Percentiles rank a stretch among this genome's conserved stretches.
Conservation (phyloP, 768 basidiomycete genomes). For the Cystofilobasidium capitatum region DNA sequence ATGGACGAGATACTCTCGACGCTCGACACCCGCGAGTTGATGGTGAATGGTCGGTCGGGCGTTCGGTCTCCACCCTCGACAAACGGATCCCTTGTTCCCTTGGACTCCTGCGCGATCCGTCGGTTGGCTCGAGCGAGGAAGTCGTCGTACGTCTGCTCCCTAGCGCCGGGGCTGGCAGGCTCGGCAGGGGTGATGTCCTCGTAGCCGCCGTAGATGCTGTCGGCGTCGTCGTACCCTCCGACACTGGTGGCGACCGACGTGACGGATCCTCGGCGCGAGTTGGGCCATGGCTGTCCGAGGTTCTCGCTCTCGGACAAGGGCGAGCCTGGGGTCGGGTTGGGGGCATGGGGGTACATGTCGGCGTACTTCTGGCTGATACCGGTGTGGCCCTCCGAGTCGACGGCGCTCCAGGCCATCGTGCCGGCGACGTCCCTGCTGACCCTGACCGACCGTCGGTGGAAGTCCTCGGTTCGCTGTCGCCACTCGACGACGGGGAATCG, state of each 20-base stretch:
- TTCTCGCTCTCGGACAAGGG: conserved; percentile 12
- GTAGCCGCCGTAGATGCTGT: conserved; percentile 34
- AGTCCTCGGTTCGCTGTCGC: conserved; percentile 91
- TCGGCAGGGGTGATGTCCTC: conserved; percentile 27
- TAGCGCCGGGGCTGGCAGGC: conserved; percentile 17
- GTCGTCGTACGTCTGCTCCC: conserved; percentile 55
- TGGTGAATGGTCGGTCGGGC: conserved; percentile 66
- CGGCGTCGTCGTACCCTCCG: conserved; percentile 52
- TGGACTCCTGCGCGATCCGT: conserved; percentile 69
- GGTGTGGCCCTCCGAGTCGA: conserved; percentile 23
- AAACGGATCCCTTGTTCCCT: conserved; percentile 66
- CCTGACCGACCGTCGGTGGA: conserved; percentile 74
- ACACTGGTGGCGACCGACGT: conserved; percentile 35
- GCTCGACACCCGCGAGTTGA: conserved; percentile 68
- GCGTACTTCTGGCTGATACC: conserved; percentile 23
- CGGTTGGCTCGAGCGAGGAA: conserved; percentile 80
- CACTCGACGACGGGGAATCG: conserved; percentile 97
- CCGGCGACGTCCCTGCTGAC: conserved; percentile 61
- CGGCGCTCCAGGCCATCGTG: conserved; percentile 25
- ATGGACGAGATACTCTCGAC: conserved; percentile 88
- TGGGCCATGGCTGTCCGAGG: not conserved
- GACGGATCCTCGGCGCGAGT: conserved; percentile 23
- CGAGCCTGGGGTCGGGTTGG: conserved; percentile 16
- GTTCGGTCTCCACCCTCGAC: conserved; percentile 49
- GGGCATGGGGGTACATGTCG: conserved; percentile 26